Evolutionary conservation across 1,284 basidiomycete species (phyloP), one percentile per base, ranked within the genome.

Genomic region (Xerocomus amazonicus): DNA sequence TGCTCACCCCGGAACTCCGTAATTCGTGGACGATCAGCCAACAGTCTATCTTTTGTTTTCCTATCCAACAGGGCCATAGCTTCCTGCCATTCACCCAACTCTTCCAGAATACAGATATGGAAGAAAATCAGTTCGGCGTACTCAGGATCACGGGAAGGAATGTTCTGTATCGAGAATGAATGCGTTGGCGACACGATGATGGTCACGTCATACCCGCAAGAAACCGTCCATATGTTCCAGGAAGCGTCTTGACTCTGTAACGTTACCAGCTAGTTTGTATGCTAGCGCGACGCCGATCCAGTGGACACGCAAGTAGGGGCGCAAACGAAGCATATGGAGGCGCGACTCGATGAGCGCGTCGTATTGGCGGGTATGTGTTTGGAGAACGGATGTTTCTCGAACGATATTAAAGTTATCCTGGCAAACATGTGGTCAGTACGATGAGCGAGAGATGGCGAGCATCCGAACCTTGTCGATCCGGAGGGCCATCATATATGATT

Each of bases 361-460:
- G 68, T 84, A 97, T 47, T 88, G 75, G 35, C 97, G 83, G n/a
- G 95, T 80, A 61, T 98, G 94, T 0, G 92, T 86, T 62, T 95
- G 89, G 29, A 99, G 78, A 47, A 91, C 84, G 5, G 94, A 92
- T 0, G 92, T 83, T 67, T 99, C 97, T 45, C 92, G 85, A 19
- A 99, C 72, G 52, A 99, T 84, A 67, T 96, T 97, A 61, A 96
- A 73, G 67, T 98, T 98, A 62, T 96, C 92, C 91, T 95, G 56
- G 19, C 1, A 41, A 13, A 10, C 31, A 17, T 29, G 4, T 14
- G 16, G 52, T 61, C 43, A 67, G 28, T 32, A 40, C 1, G 39
- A 37, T 28, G 41, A 6, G 26, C 13, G 32, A 54, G 46, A 43
- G 41, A 38, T 34, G 10, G 36, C 13, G 10, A n/a, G 38, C 4